Conservation (phyloP, 1,284 basidiomycete genomes). For the Tylopilus sp. region DNA sequence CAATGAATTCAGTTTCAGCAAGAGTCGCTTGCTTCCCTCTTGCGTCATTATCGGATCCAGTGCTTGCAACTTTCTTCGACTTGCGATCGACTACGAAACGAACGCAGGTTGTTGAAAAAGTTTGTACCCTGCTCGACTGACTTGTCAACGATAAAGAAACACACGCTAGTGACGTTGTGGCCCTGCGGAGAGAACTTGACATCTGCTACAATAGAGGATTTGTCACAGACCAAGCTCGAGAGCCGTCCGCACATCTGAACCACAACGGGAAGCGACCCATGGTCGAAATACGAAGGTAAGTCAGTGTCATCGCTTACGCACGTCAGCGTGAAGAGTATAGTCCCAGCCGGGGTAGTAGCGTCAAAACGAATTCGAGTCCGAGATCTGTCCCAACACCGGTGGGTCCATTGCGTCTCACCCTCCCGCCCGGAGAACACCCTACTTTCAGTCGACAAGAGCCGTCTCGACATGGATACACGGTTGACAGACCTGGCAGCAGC, state of each 20-base stretch:
- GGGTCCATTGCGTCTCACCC: slow-evolving; percentile 54
- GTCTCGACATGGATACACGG: slow-evolving; percentile 20
- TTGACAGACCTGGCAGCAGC: slow-evolving; percentile 43
- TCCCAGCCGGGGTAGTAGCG: slow-evolving; percentile 25
- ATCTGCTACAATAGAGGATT: slow-evolving; percentile 37
- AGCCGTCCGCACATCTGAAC: slow-evolving; percentile 42
- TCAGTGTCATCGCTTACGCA: slow-evolving; percentile 8
- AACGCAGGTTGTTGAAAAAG: slow-evolving; percentile 52
- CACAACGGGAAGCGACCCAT: slow-evolving; percentile 62
- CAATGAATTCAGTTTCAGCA: slow-evolving; percentile 66
- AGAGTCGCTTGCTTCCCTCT: slow-evolving; percentile 63
- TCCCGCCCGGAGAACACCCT: slow-evolving; percentile 51
- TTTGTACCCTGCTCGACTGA: slow-evolving; percentile 26
- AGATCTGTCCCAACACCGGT: slow-evolving; percentile 46
- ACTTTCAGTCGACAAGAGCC: slow-evolving; percentile 36
- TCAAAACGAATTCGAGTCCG: slow-evolving; percentile 52
- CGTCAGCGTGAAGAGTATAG: slow-evolving; percentile 14
- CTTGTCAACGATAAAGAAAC: slow-evolving; percentile 7
- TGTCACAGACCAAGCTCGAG: slow-evolving; percentile 22
- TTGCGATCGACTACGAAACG: slow-evolving; percentile 36
- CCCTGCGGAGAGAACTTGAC: slow-evolving; percentile 48
- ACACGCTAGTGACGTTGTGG: slow-evolving; percentile 43
- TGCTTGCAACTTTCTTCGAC: slow-evolving; percentile 32
- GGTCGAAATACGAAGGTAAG: slow-evolving; percentile 45
- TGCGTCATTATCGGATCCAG: slow-evolving; percentile 54